These are phyloP conservation scores for Agrocybe pediades DNA, from an alignment of 768 basidiomycete genomes.

Conservation along the genomic window DNA sequence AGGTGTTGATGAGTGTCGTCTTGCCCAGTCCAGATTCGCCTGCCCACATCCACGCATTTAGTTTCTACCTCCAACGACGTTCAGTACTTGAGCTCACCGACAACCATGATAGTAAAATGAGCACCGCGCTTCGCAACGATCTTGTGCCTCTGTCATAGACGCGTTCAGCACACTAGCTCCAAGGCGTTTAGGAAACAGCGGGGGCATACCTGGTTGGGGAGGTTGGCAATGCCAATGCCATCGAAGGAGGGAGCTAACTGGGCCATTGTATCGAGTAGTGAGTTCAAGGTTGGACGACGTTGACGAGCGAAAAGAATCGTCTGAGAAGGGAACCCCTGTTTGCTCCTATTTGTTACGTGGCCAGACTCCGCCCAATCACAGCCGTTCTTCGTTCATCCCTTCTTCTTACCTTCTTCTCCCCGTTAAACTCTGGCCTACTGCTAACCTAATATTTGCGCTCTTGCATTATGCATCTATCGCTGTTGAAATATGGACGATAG, in stretches of 20 bases:
- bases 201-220: constrained; percentile 87
- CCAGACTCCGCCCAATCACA: background rate
- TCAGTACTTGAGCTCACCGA: constrained; percentile 60
- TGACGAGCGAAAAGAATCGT: constrained; percentile 34
- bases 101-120: constrained; percentile 99
- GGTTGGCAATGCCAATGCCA: constrained; percentile 93
- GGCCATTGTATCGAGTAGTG: constrained; percentile 38
- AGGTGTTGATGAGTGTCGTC: constrained; percentile 97
- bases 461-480: no score
- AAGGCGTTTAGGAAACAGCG: background rate
- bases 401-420: background rate
- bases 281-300: constrained; percentile 25
- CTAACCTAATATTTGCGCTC: no score
- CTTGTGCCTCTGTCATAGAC: constrained; percentile 82
- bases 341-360: constrained; percentile 24
- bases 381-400: background rate
- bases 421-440: no score
- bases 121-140: constrained; percentile 97
- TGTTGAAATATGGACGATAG: no score
- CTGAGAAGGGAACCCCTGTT: constrained; percentile 29
- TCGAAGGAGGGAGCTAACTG: constrained; percentile 52
- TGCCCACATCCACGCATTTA: constrained; percentile 27
- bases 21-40: constrained; percentile 98
- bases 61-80: background rate
- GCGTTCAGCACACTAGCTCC: constrained; percentile 26